Conservation (phyloP, 257 asterid genomes). For the Solanum pinnatisectum region DNA sequence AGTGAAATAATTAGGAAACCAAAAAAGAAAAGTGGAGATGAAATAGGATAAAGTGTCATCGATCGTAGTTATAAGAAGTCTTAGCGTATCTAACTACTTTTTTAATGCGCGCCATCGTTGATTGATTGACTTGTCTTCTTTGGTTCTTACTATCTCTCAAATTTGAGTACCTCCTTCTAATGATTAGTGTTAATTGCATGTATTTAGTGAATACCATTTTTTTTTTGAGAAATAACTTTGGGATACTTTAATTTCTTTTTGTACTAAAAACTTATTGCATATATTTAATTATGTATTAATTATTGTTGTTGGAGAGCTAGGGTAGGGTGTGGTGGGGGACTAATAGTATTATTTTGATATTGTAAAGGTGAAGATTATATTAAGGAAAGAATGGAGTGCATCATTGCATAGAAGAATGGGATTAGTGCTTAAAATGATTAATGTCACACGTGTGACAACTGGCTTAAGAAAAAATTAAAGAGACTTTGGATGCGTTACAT, state of each 20-base stretch:
- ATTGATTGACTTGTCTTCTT: neutral
- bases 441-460: constrained; percentile 75
- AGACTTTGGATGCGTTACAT: neutral
- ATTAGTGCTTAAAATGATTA: constrained; percentile 63
- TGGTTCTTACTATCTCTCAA: neutral
- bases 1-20: neutral
- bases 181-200: neutral
- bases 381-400: constrained; percentile 37
- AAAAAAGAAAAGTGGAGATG: neutral
- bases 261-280: neutral
- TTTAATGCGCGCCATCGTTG: too few relatives aligned
- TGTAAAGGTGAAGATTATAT: constrained; percentile 4
- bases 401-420: constrained; percentile 42
- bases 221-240: neutral
- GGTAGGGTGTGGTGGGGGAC: neutral
- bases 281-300: neutral
- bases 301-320: neutral
- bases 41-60: neutral
- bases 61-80: neutral
- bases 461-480: constrained; percentile 30
- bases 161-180: neutral
- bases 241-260: neutral
- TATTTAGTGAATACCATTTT: neutral
- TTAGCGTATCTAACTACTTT: too few relatives aligned
- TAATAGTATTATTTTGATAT: neutral